Conservation (phyloP, 1,284 basidiomycete species). For the Singerocomus rubriflavus region DNA sequence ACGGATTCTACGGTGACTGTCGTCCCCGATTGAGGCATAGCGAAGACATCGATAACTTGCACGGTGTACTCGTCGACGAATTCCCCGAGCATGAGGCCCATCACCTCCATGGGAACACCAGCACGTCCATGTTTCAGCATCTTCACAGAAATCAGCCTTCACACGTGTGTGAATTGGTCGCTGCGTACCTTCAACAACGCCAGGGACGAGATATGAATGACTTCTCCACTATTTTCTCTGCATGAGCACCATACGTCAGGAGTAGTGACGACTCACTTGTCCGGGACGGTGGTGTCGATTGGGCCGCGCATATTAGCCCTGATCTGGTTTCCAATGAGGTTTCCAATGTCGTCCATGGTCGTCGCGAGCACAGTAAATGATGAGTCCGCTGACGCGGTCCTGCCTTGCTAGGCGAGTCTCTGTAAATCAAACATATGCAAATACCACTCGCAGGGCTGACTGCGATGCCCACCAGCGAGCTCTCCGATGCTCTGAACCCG, state of each 20-base stretch:
- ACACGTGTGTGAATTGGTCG: background rate
- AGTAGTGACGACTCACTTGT: conserved; percentile 54
- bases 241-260: conserved; percentile 9
- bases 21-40: conserved; percentile 99
- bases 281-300: conserved; percentile 56
- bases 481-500: conserved; percentile 74
- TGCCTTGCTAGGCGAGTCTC: conserved; percentile 36
- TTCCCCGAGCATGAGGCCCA: conserved; percentile 99
- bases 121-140: conserved; percentile 99
- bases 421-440: conserved; percentile 32
- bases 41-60: conserved; percentile 98
- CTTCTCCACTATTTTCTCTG: conserved; percentile 75
- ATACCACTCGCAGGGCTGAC: conserved; percentile 16
- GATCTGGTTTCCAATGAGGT: conserved; percentile 52
- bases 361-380: background rate
- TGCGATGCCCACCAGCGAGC: conserved; percentile 58
- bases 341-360: conserved; percentile 46
- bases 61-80: conserved; percentile 99
- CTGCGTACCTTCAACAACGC: conserved; percentile 81
- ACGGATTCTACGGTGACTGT: conserved; percentile 99
- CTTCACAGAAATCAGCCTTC: conserved; percentile 41
- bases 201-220: conserved; percentile 93
- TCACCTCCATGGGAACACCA: conserved; percentile 99
- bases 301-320: conserved; percentile 36
- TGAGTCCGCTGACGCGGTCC: conserved; percentile 44